Evolutionary conservation across 768 basidiomycete species (phyloP), one percentile per base, ranked within the genome.

Genomic region (Zangia roseola): DNA sequence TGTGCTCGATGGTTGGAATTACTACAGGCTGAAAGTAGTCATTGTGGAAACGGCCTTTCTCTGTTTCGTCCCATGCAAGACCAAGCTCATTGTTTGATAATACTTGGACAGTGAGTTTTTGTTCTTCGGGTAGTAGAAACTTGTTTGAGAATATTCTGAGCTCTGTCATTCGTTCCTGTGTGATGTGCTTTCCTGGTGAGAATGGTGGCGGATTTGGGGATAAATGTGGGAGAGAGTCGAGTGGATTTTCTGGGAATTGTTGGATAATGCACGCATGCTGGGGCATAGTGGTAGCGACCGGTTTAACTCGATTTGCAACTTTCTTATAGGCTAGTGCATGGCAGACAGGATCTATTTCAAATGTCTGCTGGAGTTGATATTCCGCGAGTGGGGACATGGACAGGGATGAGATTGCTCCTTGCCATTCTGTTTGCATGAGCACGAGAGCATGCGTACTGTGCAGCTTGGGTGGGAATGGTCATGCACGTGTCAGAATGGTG

Each of bases 41-140:
- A 1, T 61, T 41, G 1, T 45, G 40, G 21, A 75, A 74, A 0
- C 38, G 35, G 1, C 77, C 73, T 10, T 63, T 58, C 42, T 78
- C 71, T 0, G 34, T 8, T 9, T 76, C 69, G 3, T 66, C 49
- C 73, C 71, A 79, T 0, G 75, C 72, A 28, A 79, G 71, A 0
- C 50, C 71, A 0, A 52, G 9, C 23, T 75, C 55, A 4, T 73
- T 65, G 14, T 47, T 19, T 17, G 43, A 53, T 47, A 76, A 56
- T 2, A 73, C 40, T n/a, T 71, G 57, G 0, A 20, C 31, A 5
- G 26, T 25, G 0, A 57, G 44, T 10, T 45, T 45, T 0, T 19
- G 5, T 35, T 57, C 50, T 5, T 54, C 43, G 1, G 46, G 43
- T 47, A 39, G 47, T 0, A 57, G 14, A 10, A 55, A 57, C 0